Evolutionary conservation across 768 basidiomycete genomes (phyloP).

Genomic region (Termitomyces sp.): DNA sequence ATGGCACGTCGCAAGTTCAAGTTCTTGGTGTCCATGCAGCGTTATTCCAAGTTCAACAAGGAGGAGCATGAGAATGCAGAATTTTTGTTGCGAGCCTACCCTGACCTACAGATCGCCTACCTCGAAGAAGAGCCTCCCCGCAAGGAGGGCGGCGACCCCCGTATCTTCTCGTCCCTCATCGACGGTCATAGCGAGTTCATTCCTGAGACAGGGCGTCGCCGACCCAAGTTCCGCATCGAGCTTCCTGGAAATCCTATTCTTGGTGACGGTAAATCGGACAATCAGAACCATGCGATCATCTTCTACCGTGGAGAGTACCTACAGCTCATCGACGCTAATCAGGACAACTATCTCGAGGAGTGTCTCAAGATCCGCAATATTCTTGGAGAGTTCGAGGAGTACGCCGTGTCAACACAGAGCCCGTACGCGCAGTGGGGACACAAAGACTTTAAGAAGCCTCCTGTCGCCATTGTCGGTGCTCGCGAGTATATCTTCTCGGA

Average conservation of each 20-base stretch:
- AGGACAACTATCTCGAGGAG: conserved; percentile 99
- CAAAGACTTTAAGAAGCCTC: conserved; percentile 83
- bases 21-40: conserved; percentile 98
- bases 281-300: conserved; percentile 99
- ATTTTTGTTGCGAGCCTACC: conserved; percentile 95
- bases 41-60: conserved; percentile 99
- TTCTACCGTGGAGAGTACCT: conserved; percentile 99
- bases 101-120: conserved; percentile 97
- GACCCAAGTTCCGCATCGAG: conserved; percentile 98
- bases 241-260: conserved; percentile 98
- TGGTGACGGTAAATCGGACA: conserved; percentile 98
- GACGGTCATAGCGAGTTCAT: conserved; percentile 98
- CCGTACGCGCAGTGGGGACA: conserved; percentile 91
- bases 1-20: conserved; percentile 99
- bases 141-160: conserved; percentile 93
- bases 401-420: conserved; percentile 76
- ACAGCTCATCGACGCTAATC: conserved; percentile 99
- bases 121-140: conserved; percentile 92
- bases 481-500: conserved; percentile 99
- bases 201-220: conserved; percentile 80
- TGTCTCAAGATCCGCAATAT: conserved; percentile 99
- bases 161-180: conserved; percentile 94
- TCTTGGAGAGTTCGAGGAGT: conserved; percentile 98
- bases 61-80: conserved; percentile 99
- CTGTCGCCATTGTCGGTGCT: conserved; percentile 97